Evolutionary conservation across 2,329 filamentous ascomycete genomes (phyloP).

Genomic region (Apiospora rasikravindrae): DNA sequence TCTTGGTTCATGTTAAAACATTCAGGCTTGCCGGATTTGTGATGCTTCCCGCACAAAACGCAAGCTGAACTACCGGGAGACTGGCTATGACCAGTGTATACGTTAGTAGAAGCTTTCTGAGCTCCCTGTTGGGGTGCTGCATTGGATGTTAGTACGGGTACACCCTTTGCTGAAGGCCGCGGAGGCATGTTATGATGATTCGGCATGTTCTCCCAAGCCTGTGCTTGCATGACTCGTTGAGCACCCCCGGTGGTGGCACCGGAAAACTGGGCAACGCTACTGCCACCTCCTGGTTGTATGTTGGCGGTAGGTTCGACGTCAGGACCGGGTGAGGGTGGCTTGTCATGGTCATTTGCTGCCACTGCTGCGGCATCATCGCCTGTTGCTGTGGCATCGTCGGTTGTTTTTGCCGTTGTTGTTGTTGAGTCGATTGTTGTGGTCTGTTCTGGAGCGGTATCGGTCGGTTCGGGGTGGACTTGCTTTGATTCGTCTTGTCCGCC

Average conservation of each 20-base stretch:
- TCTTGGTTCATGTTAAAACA: conserved; percentile 36
- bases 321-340: not conserved
- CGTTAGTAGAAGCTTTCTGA: not conserved
- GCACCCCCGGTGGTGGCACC: not conserved
- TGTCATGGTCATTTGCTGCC: not conserved
- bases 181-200: not conserved
- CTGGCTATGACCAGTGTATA: not conserved
- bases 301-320: not conserved
- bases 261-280: not conserved
- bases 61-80: not conserved
- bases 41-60: not conserved
- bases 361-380: not conserved
- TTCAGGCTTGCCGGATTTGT: not conserved
- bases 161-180: not conserved
- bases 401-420: conserved; percentile 24
- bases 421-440: conserved; percentile 27
- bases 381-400: conserved; percentile 22
- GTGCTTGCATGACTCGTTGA: not conserved
- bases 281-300: not conserved
- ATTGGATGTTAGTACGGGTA: not conserved
- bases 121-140: not conserved
- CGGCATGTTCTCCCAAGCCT: not conserved
- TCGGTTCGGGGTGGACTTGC: not conserved
- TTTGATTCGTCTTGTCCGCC: not conserved
- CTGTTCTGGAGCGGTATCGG: conserved; percentile 19